A percentile compares a stretch with the other conserved stretches of the same genome.
Conservation (phyloP, 768 basidiomycete species). For the Leccinum subtestaceum region DNA sequence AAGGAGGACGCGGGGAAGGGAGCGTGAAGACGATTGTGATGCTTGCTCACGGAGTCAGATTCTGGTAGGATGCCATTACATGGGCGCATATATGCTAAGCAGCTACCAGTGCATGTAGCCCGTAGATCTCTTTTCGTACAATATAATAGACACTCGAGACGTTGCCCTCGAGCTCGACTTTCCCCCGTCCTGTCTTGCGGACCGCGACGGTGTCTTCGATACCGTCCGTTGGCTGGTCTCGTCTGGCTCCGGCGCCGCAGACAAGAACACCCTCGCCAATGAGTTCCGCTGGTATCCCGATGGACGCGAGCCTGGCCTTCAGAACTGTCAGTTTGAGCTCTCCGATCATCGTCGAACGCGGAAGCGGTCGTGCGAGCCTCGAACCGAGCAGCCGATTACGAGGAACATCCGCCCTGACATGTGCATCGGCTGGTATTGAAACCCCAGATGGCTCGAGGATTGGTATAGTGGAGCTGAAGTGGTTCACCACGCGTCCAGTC, state of each 20-base stretch:
- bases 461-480: constrained; percentile 86
- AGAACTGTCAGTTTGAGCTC: constrained; percentile 90
- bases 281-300: constrained; percentile 87
- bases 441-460: constrained; percentile 69
- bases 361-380: constrained; percentile 64
- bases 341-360: constrained; percentile 94
- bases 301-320: constrained; percentile 70
- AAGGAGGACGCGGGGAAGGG: constrained; percentile 91
- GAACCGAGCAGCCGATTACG: constrained; percentile 55
- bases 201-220: constrained; percentile 79
- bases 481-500: constrained; percentile 79
- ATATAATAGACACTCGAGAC: constrained; percentile 87
- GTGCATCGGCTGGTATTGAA: constrained; percentile 24
- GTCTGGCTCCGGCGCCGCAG: constrained; percentile 64
- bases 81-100: constrained; percentile 36
- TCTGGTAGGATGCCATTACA: constrained; percentile 11
- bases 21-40: constrained; percentile 9
- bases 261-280: constrained; percentile 97
- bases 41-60: neutral
- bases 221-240: constrained; percentile 39
- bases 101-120: constrained; percentile 84
- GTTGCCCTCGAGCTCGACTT: constrained; percentile 85
- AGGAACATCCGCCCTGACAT: constrained; percentile 22
- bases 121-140: constrained; percentile 88
- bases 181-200: constrained; percentile 79